Percentiles rank a stretch among this genome's conserved stretches.
Conservation (phyloP, 805 yeast genomes). For the Saturnispora gosingensis region DNA sequence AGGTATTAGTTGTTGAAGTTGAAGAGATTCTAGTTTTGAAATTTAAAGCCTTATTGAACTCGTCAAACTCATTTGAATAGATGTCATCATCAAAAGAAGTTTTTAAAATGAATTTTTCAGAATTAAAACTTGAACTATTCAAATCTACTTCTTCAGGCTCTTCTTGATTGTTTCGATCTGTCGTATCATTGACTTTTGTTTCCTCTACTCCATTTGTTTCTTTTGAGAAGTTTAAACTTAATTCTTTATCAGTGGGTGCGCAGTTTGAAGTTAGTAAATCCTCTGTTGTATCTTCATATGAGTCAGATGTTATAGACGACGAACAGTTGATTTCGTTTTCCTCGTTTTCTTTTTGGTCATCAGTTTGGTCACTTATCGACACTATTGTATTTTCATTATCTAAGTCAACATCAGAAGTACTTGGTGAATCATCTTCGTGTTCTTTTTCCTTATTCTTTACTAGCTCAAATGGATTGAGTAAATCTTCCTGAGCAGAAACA, state of each 20-base stretch:
- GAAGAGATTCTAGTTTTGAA: conserved; percentile 10
- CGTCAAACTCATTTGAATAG: conserved; percentile 23
- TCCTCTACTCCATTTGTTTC: background rate
- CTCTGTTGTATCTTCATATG: background rate
- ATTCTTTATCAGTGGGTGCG: background rate
- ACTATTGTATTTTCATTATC: conserved; percentile 8
- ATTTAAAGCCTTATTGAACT: conserved; percentile 25
- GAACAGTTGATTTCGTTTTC: background rate
- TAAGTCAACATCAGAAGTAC: background rate
- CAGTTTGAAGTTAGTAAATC: background rate
- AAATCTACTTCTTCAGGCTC: conserved; percentile 10
- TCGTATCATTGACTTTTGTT: background rate
- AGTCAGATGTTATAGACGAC: background rate
- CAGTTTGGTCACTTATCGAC: conserved; percentile 1
- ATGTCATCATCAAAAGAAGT: conserved; percentile 36
- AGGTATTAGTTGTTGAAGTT: background rate
- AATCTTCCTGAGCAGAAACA: conserved; percentile 26
- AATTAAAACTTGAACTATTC: conserved; percentile 12
- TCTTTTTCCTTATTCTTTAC: conserved; percentile 4
- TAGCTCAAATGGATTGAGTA: background rate
- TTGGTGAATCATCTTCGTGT: background rate
- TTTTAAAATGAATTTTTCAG: conserved; percentile 20
- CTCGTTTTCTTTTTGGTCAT: background rate
- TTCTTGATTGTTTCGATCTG: background rate
- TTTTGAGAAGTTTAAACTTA: no score